These are phyloP conservation scores for Cytospora chrysosperma DNA, from an alignment of 2,329 filamentous ascomycete genomes.

Conservation along the genomic window DNA sequence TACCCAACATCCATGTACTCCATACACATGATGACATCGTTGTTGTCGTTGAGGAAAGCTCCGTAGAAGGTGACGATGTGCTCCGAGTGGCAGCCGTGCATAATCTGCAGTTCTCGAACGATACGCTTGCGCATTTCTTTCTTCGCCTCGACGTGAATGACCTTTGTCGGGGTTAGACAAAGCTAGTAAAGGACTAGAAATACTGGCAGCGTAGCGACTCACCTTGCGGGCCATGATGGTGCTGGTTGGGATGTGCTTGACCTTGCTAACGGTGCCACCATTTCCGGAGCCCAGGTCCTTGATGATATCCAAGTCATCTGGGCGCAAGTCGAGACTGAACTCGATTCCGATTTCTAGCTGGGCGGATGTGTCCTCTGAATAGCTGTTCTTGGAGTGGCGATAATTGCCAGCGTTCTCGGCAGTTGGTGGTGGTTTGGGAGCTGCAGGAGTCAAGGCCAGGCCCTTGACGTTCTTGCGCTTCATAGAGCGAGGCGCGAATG, in stretches of 20 bases:
- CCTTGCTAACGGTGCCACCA: conserved; percentile 97
- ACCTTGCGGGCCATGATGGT: conserved; percentile 99
- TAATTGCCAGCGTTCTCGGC: conserved; percentile 67
- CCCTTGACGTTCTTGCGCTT: conserved; percentile 99
- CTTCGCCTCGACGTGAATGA: conserved; percentile 98
- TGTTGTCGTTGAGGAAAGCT: conserved; percentile 92
- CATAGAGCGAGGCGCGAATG: conserved; percentile 73
- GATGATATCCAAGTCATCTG: conserved; percentile 87
- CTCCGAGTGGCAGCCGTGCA: conserved; percentile 95
- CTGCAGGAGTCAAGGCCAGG: conserved; percentile 77
- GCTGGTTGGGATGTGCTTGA: conserved; percentile 90
- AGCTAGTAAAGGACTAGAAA: conserved; percentile 1
- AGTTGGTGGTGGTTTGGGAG: conserved; percentile 69
- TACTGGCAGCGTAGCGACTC: conserved; percentile 16
- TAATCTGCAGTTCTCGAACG: conserved; percentile 94
- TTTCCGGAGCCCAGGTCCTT: conserved; percentile 96
- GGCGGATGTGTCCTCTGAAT: conserved; percentile 57
- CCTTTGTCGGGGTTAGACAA: conserved; percentile 49
- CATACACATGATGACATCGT: conserved; percentile 99
- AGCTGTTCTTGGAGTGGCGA: conserved; percentile 56
- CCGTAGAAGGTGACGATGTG: conserved; percentile 98
- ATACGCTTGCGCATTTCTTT: conserved; percentile 96
- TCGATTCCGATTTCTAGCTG: conserved; percentile 94
- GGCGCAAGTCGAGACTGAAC: conserved; percentile 88
- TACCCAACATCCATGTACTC: conserved; percentile 99